These are phyloP conservation scores for Trichosporon sp. DNA, from an alignment of 1,284 basidiomycete genomes.

Conservation along the genomic window DNA sequence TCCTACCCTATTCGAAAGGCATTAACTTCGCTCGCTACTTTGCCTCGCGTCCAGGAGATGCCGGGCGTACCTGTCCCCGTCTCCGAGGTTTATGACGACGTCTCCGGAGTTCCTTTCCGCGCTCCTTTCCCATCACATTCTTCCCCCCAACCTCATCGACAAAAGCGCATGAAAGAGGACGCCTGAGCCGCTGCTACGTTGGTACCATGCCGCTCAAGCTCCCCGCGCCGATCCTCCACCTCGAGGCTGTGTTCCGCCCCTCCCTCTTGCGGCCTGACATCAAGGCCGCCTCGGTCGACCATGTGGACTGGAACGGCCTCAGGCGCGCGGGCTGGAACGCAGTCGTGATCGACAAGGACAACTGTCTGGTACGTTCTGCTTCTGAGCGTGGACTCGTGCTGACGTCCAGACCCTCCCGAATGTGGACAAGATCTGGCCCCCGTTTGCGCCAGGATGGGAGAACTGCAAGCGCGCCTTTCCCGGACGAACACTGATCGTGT, in stretches of 20 bases:
- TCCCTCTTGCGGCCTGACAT: slow-evolving; percentile 73
- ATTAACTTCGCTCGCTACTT: neutral
- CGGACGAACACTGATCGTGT: slow-evolving; percentile 82
- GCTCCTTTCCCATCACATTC: neutral
- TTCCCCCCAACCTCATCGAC: neutral
- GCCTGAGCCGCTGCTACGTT: neutral
- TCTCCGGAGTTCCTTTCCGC: neutral
- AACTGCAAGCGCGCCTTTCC: slow-evolving; percentile 75
- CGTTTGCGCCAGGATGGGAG: slow-evolving; percentile 77
- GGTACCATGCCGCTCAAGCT: slow-evolving; percentile 52
- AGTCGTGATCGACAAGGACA: slow-evolving; percentile 95
- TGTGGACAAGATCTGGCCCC: slow-evolving; percentile 70
- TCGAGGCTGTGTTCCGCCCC: slow-evolving; percentile 73
- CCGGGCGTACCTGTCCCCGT: neutral
- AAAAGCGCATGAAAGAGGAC: slow-evolving; percentile 16
- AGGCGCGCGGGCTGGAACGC: slow-evolving; percentile 77
- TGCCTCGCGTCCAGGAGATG: neutral
- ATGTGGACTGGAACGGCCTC: slow-evolving; percentile 80
- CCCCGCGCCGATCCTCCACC: slow-evolving; percentile 72
- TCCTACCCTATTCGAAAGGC: too few relatives aligned
- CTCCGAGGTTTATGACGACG: slow-evolving; percentile 12
- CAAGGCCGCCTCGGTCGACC: slow-evolving; percentile 59
- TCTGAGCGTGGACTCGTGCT: too few relatives aligned
- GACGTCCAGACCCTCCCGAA: slow-evolving; percentile 70
- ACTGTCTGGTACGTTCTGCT: slow-evolving; percentile 72